Conservation (phyloP, 345 rosid genomes). For the Microthlaspi erraticum region DNA sequence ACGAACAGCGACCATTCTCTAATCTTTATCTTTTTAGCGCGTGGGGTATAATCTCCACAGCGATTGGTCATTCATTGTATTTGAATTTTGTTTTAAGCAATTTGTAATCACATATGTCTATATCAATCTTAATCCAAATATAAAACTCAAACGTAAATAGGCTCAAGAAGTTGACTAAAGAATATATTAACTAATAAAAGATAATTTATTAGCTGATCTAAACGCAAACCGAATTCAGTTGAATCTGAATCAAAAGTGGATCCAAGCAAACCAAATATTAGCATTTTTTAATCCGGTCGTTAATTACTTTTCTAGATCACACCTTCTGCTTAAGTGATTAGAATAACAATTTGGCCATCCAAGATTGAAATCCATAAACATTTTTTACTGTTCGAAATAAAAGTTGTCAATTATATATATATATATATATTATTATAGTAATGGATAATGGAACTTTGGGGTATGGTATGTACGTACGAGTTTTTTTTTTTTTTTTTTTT, state of each 20-base stretch:
- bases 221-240: constrained; percentile 6
- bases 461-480: background rate
- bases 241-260: background rate
- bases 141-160: background rate
- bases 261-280: constrained; percentile 16
- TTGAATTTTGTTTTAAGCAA: constrained; percentile 2
- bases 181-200: background rate
- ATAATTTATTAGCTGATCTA: background rate
- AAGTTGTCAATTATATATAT: background rate
- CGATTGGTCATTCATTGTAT: constrained; percentile 17
- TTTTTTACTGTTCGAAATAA: background rate
- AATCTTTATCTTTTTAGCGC: constrained; percentile 24
- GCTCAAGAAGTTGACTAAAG: background rate
- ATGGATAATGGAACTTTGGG: background rate
- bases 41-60: constrained; percentile 29
- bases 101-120: background rate
- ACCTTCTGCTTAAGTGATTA: background rate
- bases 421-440: background rate
- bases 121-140: background rate
- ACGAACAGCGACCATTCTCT: constrained; percentile 42
- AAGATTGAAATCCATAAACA: background rate
- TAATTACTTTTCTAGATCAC: background rate
- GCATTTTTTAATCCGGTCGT: background rate
- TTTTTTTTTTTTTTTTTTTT: too few relatives aligned
- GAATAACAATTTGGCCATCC: constrained; percentile 1